phyloP scores from a whole-genome alignment of 164 flowering plant species.

The Paratinospora sagittata region DNA sequence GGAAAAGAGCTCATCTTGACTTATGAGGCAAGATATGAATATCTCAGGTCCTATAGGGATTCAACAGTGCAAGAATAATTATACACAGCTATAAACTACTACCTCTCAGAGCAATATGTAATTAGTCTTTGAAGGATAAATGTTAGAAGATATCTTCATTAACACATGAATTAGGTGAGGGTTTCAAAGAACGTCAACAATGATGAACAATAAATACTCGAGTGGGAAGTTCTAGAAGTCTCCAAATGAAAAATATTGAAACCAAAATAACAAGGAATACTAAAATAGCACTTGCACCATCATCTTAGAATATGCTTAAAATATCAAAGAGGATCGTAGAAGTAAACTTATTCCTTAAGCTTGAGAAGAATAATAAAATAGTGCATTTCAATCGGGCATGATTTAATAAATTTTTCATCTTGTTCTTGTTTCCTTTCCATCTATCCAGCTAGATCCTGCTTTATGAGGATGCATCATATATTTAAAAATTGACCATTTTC shows the following conservation, averaged over 20 bases:
- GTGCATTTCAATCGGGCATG: not conserved
- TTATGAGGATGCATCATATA: slow-evolving; percentile 13
- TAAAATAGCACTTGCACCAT: not conserved
- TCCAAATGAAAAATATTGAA: not conserved
- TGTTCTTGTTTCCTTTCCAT: not conserved
- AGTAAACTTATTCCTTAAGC: not conserved
- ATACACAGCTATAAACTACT: too few relatives aligned
- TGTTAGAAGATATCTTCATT: too few relatives aligned
- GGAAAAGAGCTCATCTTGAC: too few relatives aligned
- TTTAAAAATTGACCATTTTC: slow-evolving; percentile 28
- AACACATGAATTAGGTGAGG: not conserved
- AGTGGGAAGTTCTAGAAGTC: not conserved
- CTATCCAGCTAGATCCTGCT: slow-evolving; percentile 10
- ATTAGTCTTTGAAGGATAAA: too few relatives aligned
- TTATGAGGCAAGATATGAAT: too few relatives aligned
- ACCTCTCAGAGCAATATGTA: too few relatives aligned
- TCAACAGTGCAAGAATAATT: too few relatives aligned
- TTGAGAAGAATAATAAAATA: not conserved
- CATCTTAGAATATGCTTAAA: not conserved
- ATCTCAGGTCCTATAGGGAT: too few relatives aligned
- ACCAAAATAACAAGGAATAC: too few relatives aligned
- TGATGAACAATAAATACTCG: not conserved
- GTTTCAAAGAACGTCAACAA: not conserved
- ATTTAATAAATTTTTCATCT: not conserved
- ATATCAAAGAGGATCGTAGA: not conserved